Base-by-base conservation (phyloP, 129 eudicot species). In the Mikania micrantha region DNA sequence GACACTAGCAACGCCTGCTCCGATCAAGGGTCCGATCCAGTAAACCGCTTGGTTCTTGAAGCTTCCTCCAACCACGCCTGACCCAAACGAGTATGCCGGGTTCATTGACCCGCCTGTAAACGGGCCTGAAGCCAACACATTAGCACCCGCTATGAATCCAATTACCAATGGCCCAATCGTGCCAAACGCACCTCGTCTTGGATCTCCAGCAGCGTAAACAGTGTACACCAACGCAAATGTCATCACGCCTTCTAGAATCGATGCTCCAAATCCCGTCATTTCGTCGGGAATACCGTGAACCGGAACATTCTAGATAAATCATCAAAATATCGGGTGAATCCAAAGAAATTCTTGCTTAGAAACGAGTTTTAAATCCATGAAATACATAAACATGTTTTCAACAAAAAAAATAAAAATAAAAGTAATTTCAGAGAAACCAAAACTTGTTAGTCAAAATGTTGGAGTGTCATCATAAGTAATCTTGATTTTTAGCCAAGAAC, bases 241-340 rank as follows among this genome's bases (percentile, higher is more conserved):
- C 95, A 87, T 82, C 32, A 79, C 87, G 1, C 93, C 96, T 78
- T 93, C 99, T 0, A 93, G 71, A n/a, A 89, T 29, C 39, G 99
- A 71, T 24, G 93, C 99, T 47, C 96, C 99, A 25, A 94, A 89
- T 28, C 97, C 96, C n/a, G 99, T 88, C 99, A 94, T 94, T 48
- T 89, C 90, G 1, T 48, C 53, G 9, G 90, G 84, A 24, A 89
- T 86, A 44, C 78, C 69, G 22, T 77, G 87, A 27, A 79, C 76
- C 7, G 89, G 90, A 52, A 91, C 78, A 60, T 77, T 77, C 95
- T 90, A 74, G 24, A 73, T 8, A 27, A 4, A 45, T 27, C 2
- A 4, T 3, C 15, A 28, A 57, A 10, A 31, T 4, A 45, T 4
- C n/a, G 16, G 47, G n/a, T 9, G 7, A 36, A 36, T 41, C 4